Evolutionary conservation across 1,139 yeast species (phyloP), one percentile per base, ranked within the genome.

Genomic region (Hansenula sp.): DNA sequence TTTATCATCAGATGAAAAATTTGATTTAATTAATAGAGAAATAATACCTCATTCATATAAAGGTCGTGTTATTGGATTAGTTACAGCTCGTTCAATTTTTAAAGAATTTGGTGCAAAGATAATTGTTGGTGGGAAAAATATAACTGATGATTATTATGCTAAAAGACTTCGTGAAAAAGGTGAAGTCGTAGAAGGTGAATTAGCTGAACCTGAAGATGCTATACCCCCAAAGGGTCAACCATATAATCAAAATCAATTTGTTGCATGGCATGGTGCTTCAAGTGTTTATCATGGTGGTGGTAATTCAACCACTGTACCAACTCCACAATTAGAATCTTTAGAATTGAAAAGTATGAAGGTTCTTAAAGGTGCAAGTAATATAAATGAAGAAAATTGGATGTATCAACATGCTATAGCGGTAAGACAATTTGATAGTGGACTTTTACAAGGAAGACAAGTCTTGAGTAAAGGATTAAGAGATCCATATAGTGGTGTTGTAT

Each of bases 51-150:
- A 82, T 50, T 85, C 96, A 5, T 92, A 89, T 63, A 86, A 89
- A 61, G 95, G 95, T 33, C 75, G 98, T 49, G 77, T 90, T 0
- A 92, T 92, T 28, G 89, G 92, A 46, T 70, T 92, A 40, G 96
- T 92, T 3, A 82, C 97, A 3, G 97, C 98, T 0, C 76, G 95
- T 44, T 82, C 95, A 14, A 82, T 89, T 3, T 94, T 77, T 63
- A 75, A 90, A 49, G 98, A 90, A 61, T 92, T 94, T 65, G 99
- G 99, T 5, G 88, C 96, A 17, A 77, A 78, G 47, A 78, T 90
- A 42, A 70, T 92, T 36, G 75, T 77, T 20, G 85, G 88, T 42
- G 98, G 99, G 31, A 77, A 76, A 48, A 79, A 85, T 49, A 84
- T 87, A 27, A 71, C 68, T 26, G 99, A 92, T 62, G 99, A 92